Percentiles rank a stretch among this genome's conserved stretches.
These are phyloP conservation scores for Dactylorhiza incarnata DNA, from an alignment of 106 monocot genomes.

Conservation along the genomic window DNA sequence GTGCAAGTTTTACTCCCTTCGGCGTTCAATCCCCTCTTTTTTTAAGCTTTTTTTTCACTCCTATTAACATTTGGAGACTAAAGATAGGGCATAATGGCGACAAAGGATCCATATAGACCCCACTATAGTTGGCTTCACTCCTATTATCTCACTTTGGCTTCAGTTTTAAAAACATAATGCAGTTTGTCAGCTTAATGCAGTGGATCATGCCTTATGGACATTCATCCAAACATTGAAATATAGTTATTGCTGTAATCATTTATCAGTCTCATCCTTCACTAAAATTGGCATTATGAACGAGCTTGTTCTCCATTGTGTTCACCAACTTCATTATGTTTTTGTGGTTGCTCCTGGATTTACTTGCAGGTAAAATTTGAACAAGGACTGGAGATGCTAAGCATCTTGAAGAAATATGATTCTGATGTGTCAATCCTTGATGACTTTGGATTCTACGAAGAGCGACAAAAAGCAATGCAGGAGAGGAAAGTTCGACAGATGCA, in stretches of 20 bases:
- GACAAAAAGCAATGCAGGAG: constrained; percentile 87
- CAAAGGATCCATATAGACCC: no score
- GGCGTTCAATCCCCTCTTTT: no score
- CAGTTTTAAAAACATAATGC: no score
- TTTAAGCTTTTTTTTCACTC: no score
- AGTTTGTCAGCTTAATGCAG: background rate
- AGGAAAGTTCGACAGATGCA: constrained; percentile 53
- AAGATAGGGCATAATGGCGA: no score
- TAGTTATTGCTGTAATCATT: background rate
- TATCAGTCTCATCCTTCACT: background rate
- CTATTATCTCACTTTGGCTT: no score
- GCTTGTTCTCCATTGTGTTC: background rate
- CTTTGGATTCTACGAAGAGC: constrained; percentile 79
- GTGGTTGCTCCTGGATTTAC: background rate
- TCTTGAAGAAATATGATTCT: constrained; percentile 76
- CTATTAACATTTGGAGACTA: no score
- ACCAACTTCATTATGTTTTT: background rate
- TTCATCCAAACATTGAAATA: background rate
- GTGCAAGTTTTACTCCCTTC: no score
- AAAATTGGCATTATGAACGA: background rate
- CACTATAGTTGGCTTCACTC: no score
- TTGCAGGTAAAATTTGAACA: constrained; percentile 84
- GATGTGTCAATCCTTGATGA: constrained; percentile 78
- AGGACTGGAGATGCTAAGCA: constrained; percentile 75
- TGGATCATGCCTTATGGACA: background rate